phyloP scores from a whole-genome alignment of 2,329 filamentous ascomycete genomes.

The Byssoonygena ceratinophila region DNA sequence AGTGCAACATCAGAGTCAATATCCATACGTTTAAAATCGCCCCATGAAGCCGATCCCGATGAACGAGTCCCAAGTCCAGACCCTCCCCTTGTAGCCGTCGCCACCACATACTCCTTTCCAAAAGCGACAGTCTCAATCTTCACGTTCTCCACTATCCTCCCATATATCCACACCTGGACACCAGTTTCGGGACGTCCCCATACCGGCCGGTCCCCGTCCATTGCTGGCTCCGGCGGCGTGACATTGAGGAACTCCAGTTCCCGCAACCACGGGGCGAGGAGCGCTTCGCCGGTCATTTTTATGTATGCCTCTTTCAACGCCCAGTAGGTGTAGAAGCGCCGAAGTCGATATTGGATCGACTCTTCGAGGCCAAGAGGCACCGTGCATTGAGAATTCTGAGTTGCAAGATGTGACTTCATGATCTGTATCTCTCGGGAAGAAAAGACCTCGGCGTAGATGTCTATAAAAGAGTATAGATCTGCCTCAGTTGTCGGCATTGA shows the following conservation, averaged over 20 bases:
- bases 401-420: slow-evolving; percentile 37
- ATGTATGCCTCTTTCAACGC: slow-evolving; percentile 57
- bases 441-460: slow-evolving; percentile 52
- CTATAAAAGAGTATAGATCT: slow-evolving; percentile 47
- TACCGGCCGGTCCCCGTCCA: slow-evolving; percentile 5
- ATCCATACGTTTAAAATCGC: slow-evolving; percentile 36
- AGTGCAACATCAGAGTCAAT: slow-evolving; percentile 37
- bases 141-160: slow-evolving; percentile 41
- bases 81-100: slow-evolving; percentile 42
- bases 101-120: slow-evolving; percentile 49
- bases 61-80: slow-evolving; percentile 21
- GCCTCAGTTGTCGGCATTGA: slow-evolving; percentile 37
- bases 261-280: slow-evolving; percentile 51
- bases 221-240: slow-evolving; percentile 19
- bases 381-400: background rate
- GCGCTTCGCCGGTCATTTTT: slow-evolving; percentile 55
- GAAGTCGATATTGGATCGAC: slow-evolving; percentile 46
- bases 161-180: slow-evolving; percentile 43
- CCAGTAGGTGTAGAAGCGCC: slow-evolving; percentile 55
- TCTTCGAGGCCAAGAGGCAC: slow-evolving; percentile 22
- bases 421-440: slow-evolving; percentile 44
- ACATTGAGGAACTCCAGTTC: slow-evolving; percentile 52
- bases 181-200: slow-evolving; percentile 33
- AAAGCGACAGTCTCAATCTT: slow-evolving; percentile 49
- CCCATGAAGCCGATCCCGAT: slow-evolving; percentile 22